Base-by-base conservation (phyloP, 345 rosid genomes). In the Aurinia saxatilis region DNA sequence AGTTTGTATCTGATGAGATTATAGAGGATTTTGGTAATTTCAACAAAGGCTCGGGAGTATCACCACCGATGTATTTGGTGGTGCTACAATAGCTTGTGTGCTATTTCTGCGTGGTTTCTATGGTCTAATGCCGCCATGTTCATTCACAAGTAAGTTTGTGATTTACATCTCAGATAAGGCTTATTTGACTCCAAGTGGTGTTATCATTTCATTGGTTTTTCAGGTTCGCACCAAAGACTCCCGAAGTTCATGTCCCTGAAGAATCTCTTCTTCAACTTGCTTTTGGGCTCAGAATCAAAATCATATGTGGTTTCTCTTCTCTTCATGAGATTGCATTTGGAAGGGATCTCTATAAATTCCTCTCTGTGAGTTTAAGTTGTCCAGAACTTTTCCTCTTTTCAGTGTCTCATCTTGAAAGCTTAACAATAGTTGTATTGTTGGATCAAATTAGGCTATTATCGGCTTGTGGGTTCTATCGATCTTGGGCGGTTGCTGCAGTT, bases 321-420 rank as follows among this genome's bases (percentile, higher is more conserved):
- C 77, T 92, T 58, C 77, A 82, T 49, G 95, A 79, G 41, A 85
- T 89, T 57, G 98, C 98, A 18, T 84, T 95, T 10, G 98, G 98
- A 71, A 85, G 81, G 52, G 96, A 92, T 61, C 77, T 92, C 55
- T 87, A 85, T 95, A 89, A 87, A 77, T 92, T 89, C 59, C 83
- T 92, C 15, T 69, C 75, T 21, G 98, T 92, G 80, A 41, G 91
- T 81, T 55, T 60, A 57, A 36, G 19, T 25, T 13, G 0, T n/a
- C n/a, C n/a, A n/a, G n/a, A n/a, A n/a, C n/a, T n/a, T n/a, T n/a
- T 6, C 7, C 14, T 10, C 30, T 27, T 31, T 7, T 25, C 11
- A 25, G 7, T 23, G 12, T 45, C n/a, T 60, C n/a, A 5, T 11
- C 16, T 29, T 25, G n/a, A 15, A 51, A 11, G 47, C 0, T 42